Base-by-base conservation (phyloP, 2,329 filamentous ascomycete species). In the Aspergillus eucalypticola region DNA sequence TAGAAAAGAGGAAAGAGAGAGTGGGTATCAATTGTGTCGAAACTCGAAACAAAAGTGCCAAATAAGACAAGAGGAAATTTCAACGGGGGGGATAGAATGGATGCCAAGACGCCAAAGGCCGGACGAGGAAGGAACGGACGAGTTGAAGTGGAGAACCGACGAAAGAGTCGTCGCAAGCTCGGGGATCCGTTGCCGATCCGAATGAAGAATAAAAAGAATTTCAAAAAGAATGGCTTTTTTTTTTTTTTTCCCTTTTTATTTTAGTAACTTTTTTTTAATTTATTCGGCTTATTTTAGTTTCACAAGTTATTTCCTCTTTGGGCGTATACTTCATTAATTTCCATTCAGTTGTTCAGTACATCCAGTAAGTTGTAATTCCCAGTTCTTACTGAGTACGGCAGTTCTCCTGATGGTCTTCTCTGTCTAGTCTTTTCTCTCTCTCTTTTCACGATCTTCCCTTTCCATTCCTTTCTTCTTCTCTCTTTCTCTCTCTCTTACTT, bases 161-260 rank as follows among this genome's bases (percentile, higher is more conserved):
- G 27, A 13, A 35, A 39, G 53, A 32, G 53, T 25, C 63, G 63
- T 65, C 63, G 63, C 63, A 65, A 65, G 58, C 63, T 48, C 39
- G 32, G 42, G 19, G 23, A 44, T 23, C 13, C 41, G 21, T 19
- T 44, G 41, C 56, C 56, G 56, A 58, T 58, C 42, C 29, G 54
- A 29, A 49, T 53, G 27, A 29, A 11, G 27, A 11, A 29, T 10
- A 11, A 29, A 11, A 29, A 0, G 8, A 29, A 11, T 10, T 25
- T 8, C 2, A 27, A 27, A 10, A 1, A 29, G 10, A 29, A 29
- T 8, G 27, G 7, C 10, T 5, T 6, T 3, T 27, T 27, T 27
- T 25, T 23, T 23, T 4, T 23, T 23, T 23, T 23, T 23, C 19
- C 19, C 3, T 21, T 21, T 21, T 21, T 21, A 21, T 21, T 21